Base-by-base conservation (phyloP, 441 rosid genomes). In the Kokia cookei region DNA sequence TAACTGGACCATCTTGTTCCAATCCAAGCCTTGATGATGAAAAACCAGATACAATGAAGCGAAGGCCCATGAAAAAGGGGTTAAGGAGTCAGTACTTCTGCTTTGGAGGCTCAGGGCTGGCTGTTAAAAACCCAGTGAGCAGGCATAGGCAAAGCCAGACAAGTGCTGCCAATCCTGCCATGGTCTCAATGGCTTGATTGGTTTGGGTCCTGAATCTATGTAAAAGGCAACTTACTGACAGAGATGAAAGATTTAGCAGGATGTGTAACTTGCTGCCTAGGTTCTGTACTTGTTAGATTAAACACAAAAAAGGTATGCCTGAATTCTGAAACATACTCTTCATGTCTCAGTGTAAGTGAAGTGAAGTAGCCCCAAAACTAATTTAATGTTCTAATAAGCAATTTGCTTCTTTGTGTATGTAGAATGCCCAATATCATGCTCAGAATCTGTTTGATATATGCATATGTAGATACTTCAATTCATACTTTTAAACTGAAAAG, bases 1-100 rank as follows among this genome's bases (percentile, higher is more conserved):
- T 73, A 73, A 86, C 86, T 0, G 88, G 86, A 15, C 83, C 96
- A 24, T 87, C 97, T 69, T 75, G 83, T 22, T 72, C 85, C 76
- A 80, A 71, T 58, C 81, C 70, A 65, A 42, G 72, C 7, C 79
- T 53, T 5, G 81, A 79, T n/a, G 81, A 80, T 2, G 88, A 69
- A 47, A 82, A 82, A 53, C 74, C 80, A 32, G 81, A 80, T 48
- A 48, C 62, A 72, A 24, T 15, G 26, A 88, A 88, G 76, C 88
- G 82, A 75, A 81, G 81, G 26, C 73, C 88, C 0, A 45, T 68
- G 29, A 65, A 73, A 62, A 85, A 83, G 79, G 89, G 76, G 73
- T 55, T 78, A 51, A 89, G 86, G 79, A 88, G 88, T 45, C 91
- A 84, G 69, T 92, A 87, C 83, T 93, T 89, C 79, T 95, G 99